Conservation (phyloP, 106 monocot species). For the Phalaenopsis equestris region DNA sequence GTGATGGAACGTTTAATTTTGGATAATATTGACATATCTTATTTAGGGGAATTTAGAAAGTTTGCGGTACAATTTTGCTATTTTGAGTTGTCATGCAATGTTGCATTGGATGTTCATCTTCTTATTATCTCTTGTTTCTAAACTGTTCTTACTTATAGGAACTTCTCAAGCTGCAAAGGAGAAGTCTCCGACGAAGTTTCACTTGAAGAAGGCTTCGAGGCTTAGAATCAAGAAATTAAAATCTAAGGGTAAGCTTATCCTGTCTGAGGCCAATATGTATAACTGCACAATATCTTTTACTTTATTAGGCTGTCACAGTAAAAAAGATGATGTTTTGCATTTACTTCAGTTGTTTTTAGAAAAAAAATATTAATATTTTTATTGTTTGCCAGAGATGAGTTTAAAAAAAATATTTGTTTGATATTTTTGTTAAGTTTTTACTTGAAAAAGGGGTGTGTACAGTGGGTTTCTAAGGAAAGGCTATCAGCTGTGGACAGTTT, state of each 20-base stretch:
- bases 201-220: slow-evolving; percentile 27
- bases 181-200: slow-evolving; percentile 19
- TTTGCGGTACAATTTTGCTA: not conserved
- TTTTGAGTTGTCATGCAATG: not conserved
- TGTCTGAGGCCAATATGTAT: not conserved
- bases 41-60: not conserved
- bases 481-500: too few relatives aligned
- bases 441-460: too few relatives aligned
- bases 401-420: too few relatives aligned
- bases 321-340: not conserved
- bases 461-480: too few relatives aligned
- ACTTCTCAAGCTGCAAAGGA: slow-evolving; percentile 22
- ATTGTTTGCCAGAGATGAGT: not conserved
- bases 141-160: not conserved
- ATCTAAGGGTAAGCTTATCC: slow-evolving; percentile 23
- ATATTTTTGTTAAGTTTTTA: too few relatives aligned
- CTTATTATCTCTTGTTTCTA: not conserved
- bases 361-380: not conserved
- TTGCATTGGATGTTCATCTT: not conserved
- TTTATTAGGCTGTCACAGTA: not conserved
- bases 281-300: not conserved
- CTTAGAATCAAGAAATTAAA: slow-evolving; percentile 34
- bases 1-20: not conserved
- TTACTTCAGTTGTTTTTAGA: not conserved
- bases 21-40: not conserved